A percentile compares a stretch with the other conserved stretches of the same genome.
Evolutionary conservation across 2,329 filamentous ascomycete genomes (phyloP).

Genomic region (Cryphonectria parasitica): DNA sequence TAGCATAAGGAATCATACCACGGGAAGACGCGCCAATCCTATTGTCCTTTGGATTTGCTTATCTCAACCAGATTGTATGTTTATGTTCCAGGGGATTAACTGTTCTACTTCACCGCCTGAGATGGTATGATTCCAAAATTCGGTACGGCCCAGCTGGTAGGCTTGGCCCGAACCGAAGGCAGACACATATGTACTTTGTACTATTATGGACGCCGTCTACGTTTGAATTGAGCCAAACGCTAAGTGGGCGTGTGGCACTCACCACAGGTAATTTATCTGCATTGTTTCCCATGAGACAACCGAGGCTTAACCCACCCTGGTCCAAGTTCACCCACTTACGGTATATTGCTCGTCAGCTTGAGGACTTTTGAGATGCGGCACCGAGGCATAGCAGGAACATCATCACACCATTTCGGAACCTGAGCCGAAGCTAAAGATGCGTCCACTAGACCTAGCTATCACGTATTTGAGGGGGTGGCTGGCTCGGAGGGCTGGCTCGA

Average conservation of each 20-base stretch:
- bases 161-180: neutral
- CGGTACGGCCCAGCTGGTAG: neutral
- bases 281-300: neutral
- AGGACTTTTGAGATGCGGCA: neutral
- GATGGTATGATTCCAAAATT: neutral
- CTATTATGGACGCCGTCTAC: neutral
- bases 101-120: neutral
- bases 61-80: conserved; percentile 1
- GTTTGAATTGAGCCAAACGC: neutral
- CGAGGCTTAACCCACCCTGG: neutral
- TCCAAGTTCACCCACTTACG: neutral
- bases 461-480: neutral
- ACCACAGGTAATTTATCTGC: neutral
- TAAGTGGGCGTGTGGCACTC: neutral
- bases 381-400: conserved; percentile 6
- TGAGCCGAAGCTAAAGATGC: conserved; percentile 22
- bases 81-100: neutral
- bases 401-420: conserved; percentile 26
- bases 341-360: neutral
- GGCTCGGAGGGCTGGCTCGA: conserved; percentile 9
- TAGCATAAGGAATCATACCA: neutral
- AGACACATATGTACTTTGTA: neutral
- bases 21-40: conserved; percentile 7
- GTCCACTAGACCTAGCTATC: conserved; percentile 9
- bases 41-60: neutral